Percentiles rank a stretch among this genome's conserved stretches.
These are phyloP conservation scores for Zopfochytrium polystomum DNA, from an alignment of 371 early-diverging fungal genomes.

Conservation along the genomic window DNA sequence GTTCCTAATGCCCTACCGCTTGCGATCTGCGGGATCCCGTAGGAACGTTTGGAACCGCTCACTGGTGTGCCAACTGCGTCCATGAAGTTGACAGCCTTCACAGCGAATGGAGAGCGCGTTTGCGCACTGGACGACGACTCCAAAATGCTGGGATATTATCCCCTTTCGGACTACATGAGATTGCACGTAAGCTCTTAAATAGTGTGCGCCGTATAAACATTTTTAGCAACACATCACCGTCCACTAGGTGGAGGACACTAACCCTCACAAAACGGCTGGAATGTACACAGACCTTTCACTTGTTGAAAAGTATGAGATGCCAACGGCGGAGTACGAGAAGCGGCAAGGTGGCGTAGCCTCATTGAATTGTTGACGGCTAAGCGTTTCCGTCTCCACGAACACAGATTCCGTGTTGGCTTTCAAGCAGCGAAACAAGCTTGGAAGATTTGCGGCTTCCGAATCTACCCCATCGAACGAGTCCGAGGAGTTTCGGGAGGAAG, in stretches of 20 bases:
- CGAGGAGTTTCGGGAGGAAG: conserved; percentile 45
- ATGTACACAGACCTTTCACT: conserved; percentile 82
- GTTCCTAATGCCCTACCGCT: conserved; percentile 4
- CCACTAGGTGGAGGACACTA: conserved; percentile 70
- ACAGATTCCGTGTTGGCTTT: conserved; percentile 85
- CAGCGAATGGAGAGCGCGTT: conserved; percentile 53
- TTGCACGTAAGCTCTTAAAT: conserved; percentile 24
- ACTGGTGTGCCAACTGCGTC: conserved; percentile 78
- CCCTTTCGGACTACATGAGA: conserved; percentile 74
- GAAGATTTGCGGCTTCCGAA: conserved; percentile 62
- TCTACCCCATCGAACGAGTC: conserved; percentile 23
- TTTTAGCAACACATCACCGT: too few relatives aligned
- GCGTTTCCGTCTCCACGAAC: too few relatives aligned
- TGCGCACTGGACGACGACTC: conserved; percentile 64
- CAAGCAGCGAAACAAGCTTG: conserved; percentile 83
- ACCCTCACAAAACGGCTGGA: conserved; percentile 63
- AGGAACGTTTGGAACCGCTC: conserved; percentile 85
- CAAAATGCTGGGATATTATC: conserved; percentile 81
- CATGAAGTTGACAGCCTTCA: conserved; percentile 64
- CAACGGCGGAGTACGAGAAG: conserved; percentile 82
- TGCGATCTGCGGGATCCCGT: neutral
- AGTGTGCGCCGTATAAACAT: too few relatives aligned
- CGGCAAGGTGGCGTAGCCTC: too few relatives aligned
- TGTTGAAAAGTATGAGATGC: conserved; percentile 89
- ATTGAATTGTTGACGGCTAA: too few relatives aligned